A percentile compares a stretch with the other conserved stretches of the same genome.
These are phyloP conservation scores for Colletotrichum tropicale DNA, from an alignment of 2,329 filamentous ascomycete genomes.

Conservation along the genomic window DNA sequence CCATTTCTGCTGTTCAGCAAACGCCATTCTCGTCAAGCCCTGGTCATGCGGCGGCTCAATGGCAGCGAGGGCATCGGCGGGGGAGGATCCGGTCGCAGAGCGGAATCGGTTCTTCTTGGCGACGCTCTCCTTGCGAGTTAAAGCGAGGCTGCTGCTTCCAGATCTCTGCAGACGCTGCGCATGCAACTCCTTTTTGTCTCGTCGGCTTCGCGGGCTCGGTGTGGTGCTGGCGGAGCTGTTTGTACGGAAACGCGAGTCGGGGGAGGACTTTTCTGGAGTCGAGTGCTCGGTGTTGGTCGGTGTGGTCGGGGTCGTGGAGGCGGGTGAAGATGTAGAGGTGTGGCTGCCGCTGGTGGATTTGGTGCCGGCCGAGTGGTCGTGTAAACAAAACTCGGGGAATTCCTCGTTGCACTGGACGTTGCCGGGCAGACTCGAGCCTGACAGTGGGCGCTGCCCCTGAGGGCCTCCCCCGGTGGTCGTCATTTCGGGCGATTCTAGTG, in stretches of 20 bases:
- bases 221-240: slow-evolving; percentile 22
- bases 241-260: slow-evolving; percentile 23
- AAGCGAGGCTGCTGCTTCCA: slow-evolving; percentile 38
- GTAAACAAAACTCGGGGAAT: slow-evolving; percentile 51
- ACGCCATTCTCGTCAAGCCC: slow-evolving; percentile 64
- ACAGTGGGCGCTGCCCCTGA: slow-evolving; percentile 21
- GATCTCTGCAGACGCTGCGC: slow-evolving; percentile 53
- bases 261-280: slow-evolving; percentile 22
- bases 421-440: slow-evolving; percentile 33
- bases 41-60: slow-evolving; percentile 54
- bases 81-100: slow-evolving; percentile 35
- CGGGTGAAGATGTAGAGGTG: slow-evolving; percentile 25
- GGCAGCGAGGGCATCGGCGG: slow-evolving; percentile 48
- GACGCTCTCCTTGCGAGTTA: slow-evolving; percentile 29
- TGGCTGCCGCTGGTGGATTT: slow-evolving; percentile 19
- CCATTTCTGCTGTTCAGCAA: slow-evolving; percentile 69
- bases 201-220: slow-evolving; percentile 41
- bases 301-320: slow-evolving; percentile 30
- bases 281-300: slow-evolving; percentile 26
- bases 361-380: slow-evolving; percentile 23
- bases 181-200: slow-evolving; percentile 55
- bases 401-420: slow-evolving; percentile 38
- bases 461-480: slow-evolving; percentile 5
- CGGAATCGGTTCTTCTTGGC: slow-evolving; percentile 37
- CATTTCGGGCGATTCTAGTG: slow-evolving; percentile 21